These are phyloP conservation scores for Rosa lucieae DNA, from an alignment of 306 rosid genomes.

Conservation along the genomic window DNA sequence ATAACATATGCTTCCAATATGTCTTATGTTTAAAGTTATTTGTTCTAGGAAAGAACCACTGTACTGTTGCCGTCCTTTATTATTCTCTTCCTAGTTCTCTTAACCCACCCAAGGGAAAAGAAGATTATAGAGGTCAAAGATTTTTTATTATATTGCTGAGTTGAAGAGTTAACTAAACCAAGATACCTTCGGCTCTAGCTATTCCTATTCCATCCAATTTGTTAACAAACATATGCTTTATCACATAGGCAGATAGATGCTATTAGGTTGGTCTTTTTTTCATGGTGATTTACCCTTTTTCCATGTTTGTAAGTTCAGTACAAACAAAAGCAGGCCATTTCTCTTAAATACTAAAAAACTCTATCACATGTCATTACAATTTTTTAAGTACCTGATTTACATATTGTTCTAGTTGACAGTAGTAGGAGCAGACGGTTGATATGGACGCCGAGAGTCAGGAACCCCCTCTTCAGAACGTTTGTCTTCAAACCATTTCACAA, in stretches of 20 bases:
- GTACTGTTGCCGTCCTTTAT: not conserved
- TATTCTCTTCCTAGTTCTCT: not conserved
- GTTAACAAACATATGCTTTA: not conserved
- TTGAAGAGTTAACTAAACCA: not conserved
- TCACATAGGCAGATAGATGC: not conserved
- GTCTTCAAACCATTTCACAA: conserved; percentile 95
- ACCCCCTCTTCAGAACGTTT: conserved; percentile 80
- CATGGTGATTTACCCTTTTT: not conserved
- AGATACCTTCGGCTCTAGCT: not conserved
- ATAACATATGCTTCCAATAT: not conserved
- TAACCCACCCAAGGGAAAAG: not conserved
- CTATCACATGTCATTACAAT: not conserved
- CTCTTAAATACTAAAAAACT: not conserved
- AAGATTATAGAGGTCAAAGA: not conserved
- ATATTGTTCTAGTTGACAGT: conserved; percentile 24
- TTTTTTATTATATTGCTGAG: not conserved
- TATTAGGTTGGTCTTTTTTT: not conserved
- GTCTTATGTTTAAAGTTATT: not conserved
- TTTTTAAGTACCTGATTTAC: not conserved
- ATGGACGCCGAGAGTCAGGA: conserved; percentile 62
- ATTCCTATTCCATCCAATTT: not conserved
- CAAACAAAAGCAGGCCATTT: not conserved
- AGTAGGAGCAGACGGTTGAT: conserved; percentile 48
- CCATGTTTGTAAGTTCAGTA: not conserved
- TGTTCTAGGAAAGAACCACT: not conserved